Evolutionary conservation across 106 monocot genomes (phyloP).

Genomic region (Dendrobium chrysotoxum): DNA sequence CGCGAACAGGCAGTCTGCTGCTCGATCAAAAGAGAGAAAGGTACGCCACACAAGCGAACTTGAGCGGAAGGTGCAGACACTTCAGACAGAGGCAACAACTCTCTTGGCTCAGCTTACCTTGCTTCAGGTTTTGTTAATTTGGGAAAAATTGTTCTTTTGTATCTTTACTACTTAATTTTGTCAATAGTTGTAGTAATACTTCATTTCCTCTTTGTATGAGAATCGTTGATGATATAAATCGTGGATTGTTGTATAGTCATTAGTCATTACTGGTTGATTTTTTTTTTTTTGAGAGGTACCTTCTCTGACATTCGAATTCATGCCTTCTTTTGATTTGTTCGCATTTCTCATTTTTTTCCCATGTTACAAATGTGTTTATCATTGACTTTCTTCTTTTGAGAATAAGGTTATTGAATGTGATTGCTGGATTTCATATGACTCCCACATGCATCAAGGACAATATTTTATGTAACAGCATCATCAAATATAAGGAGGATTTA

Average conservation of each 20-base stretch:
- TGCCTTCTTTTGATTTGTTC: neutral
- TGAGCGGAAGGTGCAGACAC: conserved; percentile 62
- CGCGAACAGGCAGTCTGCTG: conserved; percentile 71
- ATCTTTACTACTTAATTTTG: neutral
- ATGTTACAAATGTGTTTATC: neutral
- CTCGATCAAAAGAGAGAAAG: conserved; percentile 70
- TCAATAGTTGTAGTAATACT: neutral
- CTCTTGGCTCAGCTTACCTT: conserved; percentile 63
- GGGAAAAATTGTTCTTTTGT: neutral
- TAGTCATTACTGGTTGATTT: neutral
- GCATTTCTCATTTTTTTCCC: neutral
- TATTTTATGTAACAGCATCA: neutral
- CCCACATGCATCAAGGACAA: no score
- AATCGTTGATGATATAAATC: neutral
- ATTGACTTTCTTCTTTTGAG: neutral
- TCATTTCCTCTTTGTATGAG: neutral
- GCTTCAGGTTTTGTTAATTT: conserved; percentile 36
- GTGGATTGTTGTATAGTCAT: neutral
- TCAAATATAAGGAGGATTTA: neutral
- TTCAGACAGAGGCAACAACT: conserved; percentile 66
- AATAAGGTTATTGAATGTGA: neutral
- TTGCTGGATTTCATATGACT: neutral
- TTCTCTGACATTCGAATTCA: neutral
- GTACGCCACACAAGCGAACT: conserved; percentile 52
- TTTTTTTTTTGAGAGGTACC: neutral